Base-by-base conservation (phyloP, 2,329 filamentous ascomycete genomes). In the Aspergillus texensis region DNA sequence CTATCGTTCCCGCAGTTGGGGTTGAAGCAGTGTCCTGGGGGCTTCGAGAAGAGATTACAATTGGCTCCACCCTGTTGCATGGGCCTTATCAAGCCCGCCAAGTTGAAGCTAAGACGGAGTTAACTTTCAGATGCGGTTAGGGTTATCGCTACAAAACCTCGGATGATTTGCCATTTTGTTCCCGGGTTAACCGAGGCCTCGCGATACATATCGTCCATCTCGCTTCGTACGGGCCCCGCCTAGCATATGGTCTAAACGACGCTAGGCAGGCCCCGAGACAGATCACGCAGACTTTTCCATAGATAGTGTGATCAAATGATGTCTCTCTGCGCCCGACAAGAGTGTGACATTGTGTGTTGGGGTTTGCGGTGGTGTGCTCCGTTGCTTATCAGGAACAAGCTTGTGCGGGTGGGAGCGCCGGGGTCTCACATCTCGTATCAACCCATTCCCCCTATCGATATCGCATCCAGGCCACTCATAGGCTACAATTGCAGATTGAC, bases 321-420 rank as follows among this genome's bases (percentile, higher is more conserved):
- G n/a, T 32, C 19, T 24, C 28, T 32, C 10, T 14, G 12, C 2
- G 45, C 8, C 3, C 3, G 21, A 26, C n/a, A 19, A 21, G 28
- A 19, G 16, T 10, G 28, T 6, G 10, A 34, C 9, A 21, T 1
- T n/a, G 32, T 5, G 48, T 19, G 26, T 36, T 16, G 14, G 34
- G 32, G 5, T 36, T 36, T 36, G 34, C 14, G 14, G 48, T 52
- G 26, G 48, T n/a, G 26, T 30, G 26, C 3, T 19, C 48, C 48
- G 19, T n/a, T 52, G 61, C 64, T 63, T 65, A 65, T 65, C 62
- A 55, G 57, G 26, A 61, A 63, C 64, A 65, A 65, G 62, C 64
- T 57, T 65, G 63, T 24, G 41, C 41, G 39, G 39, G 30, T 41
- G 55, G 43, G n/a, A 52, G 28, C 8, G 46, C 26, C 54, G 39